A percentile compares a stretch with the other conserved stretches of the same genome.
Evolutionary conservation across 1,284 basidiomycete genomes (phyloP).

Genomic region (Fomitopsis schrenkii): DNA sequence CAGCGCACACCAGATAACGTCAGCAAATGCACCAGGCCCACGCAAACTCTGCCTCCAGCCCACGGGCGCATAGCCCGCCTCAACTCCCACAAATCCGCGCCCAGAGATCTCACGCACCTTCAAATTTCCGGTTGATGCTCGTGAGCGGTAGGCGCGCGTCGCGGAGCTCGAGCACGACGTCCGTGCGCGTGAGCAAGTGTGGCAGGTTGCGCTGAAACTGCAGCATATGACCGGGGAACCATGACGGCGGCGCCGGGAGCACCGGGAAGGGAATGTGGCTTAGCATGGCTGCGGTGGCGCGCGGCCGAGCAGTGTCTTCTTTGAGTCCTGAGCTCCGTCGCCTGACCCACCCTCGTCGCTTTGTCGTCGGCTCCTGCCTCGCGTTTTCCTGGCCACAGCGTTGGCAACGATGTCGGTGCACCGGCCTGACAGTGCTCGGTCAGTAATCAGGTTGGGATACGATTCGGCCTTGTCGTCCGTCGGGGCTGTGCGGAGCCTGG

Average conservation of each 20-base stretch:
- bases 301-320: background rate
- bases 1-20: background rate
- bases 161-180: conserved; percentile 91
- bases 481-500: background rate
- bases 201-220: conserved; percentile 80
- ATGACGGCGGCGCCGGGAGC: conserved; percentile 80
- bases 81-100: background rate
- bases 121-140: conserved; percentile 88
- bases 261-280: conserved; percentile 47
- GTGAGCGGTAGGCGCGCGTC: conserved; percentile 93
- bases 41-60: background rate
- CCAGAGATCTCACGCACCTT: conserved; percentile 46
- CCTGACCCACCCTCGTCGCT: background rate
- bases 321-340: background rate
- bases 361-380: background rate
- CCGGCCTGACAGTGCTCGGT: background rate
- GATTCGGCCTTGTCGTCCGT: background rate
- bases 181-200: conserved; percentile 73
- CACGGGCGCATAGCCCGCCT: background rate
- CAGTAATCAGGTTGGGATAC: background rate
- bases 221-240: conserved; percentile 98
- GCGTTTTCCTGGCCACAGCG: background rate
- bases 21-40: background rate
- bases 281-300: conserved; percentile 28
- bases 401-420: background rate